A percentile compares a stretch with the other conserved stretches of the same genome.
These are phyloP conservation scores for Silene vulgaris DNA, from an alignment of 179 eudicot species.

Conservation along the genomic window DNA sequence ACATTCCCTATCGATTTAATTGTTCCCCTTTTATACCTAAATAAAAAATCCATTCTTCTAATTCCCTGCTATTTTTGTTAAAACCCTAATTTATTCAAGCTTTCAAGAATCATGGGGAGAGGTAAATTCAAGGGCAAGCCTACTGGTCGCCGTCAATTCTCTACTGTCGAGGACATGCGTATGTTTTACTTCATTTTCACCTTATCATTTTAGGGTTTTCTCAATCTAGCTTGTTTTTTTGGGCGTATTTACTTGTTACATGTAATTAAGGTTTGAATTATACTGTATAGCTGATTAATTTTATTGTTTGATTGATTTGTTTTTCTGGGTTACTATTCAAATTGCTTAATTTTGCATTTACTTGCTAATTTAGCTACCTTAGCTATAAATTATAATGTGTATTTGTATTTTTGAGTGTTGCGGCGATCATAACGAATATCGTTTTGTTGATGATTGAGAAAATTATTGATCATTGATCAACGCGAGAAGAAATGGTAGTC, in stretches of 20 bases:
- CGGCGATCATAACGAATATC: too few relatives aligned
- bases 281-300: not conserved
- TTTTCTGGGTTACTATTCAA: not conserved
- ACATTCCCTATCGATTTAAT: too few relatives aligned
- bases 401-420: not conserved
- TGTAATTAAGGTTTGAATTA: not conserved
- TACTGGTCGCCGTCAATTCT: constrained; percentile 80
- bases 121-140: constrained; percentile 90
- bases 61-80: not conserved
- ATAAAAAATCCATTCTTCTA: too few relatives aligned
- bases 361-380: not conserved
- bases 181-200: constrained; percentile 8
- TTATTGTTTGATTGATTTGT: not conserved
- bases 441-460: too few relatives aligned
- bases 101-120: constrained; percentile 47
- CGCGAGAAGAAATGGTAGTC: too few relatives aligned
- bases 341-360: not conserved
- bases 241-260: not conserved
- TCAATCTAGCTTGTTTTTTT: not conserved
- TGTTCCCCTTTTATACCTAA: too few relatives aligned
- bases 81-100: constrained; percentile 18
- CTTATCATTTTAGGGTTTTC: not conserved
- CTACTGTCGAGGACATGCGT: constrained; percentile 74
- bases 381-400: not conserved
- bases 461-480: too few relatives aligned